Conservation (phyloP, 1,139 yeast species). For the Hyphopichia khmerensis region DNA sequence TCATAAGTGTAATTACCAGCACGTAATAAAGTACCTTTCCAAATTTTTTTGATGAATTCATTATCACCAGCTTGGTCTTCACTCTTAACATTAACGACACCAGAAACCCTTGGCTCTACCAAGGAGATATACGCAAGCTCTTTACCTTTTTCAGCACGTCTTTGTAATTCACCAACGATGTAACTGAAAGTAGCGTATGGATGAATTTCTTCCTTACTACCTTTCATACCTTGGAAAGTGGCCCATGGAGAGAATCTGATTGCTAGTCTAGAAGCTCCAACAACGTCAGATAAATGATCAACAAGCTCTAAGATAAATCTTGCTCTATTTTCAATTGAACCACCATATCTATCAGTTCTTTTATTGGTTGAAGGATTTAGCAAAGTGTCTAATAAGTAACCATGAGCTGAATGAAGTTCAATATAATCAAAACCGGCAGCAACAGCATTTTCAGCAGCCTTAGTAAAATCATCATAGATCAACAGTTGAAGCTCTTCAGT, state of each 20-base stretch:
- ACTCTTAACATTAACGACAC: constrained; percentile 2
- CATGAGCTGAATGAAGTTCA: constrained; percentile 70
- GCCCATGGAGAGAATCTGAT: constrained; percentile 60
- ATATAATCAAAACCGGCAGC: constrained; percentile 71
- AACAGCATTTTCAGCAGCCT: constrained; percentile 48
- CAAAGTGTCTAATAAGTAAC: constrained; percentile 65
- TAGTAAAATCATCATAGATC: constrained; percentile 31
- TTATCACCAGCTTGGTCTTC: constrained; percentile 15
- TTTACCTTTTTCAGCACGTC: constrained; percentile 36
- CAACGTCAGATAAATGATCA: constrained; percentile 47
- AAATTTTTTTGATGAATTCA: constrained; percentile 38
- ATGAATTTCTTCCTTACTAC: constrained; percentile 23
- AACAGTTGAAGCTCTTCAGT: constrained; percentile 30
- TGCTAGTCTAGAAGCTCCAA: constrained; percentile 56
- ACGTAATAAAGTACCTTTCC: constrained; percentile 50
- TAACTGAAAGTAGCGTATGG: constrained; percentile 27
- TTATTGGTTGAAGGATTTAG: constrained; percentile 45
- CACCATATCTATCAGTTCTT: constrained; percentile 70
- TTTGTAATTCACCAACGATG: constrained; percentile 34
- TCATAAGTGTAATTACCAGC: constrained; percentile 44
- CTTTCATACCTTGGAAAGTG: constrained; percentile 25
- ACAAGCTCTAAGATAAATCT: constrained; percentile 56
- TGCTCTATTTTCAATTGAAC: constrained; percentile 62
- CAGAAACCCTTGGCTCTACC: constrained; percentile 42
- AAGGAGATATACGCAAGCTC: constrained; percentile 51